Conservation (phyloP, 148 eudicot species). For the Cornus florida region DNA sequence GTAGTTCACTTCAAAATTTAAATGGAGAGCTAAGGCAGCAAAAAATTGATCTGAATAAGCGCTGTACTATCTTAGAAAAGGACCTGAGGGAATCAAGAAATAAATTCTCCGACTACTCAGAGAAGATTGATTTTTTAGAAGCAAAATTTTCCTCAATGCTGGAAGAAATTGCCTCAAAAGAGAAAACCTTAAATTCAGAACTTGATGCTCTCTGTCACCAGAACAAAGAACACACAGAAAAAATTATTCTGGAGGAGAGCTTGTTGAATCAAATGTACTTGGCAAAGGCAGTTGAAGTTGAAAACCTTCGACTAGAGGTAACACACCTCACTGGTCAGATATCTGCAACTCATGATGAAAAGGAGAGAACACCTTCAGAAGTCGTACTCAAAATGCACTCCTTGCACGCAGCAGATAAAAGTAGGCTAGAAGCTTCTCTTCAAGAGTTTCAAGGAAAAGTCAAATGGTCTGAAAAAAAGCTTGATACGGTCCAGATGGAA, state of each 20-base stretch:
- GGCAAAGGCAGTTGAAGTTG: conserved; percentile 58
- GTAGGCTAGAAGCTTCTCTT: conserved; percentile 51
- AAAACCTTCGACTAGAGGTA: conserved; percentile 65
- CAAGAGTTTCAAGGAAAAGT: conserved; percentile 43
- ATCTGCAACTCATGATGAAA: conserved; percentile 36
- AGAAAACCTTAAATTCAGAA: conserved; percentile 53
- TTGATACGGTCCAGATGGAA: conserved; percentile 39
- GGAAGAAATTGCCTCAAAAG: conserved; percentile 59
- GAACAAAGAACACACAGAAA: conserved; percentile 51
- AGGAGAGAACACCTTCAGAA: conserved; percentile 41
- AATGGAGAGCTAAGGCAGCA: conserved; percentile 59
- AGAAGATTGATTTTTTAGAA: conserved; percentile 57
- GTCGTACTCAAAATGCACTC: conserved; percentile 41
- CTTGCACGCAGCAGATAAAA: conserved; percentile 57
- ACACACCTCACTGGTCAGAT: conserved; percentile 56
- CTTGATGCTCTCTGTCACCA: conserved; percentile 57
- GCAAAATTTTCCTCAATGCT: conserved; percentile 42
- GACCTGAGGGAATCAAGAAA: conserved; percentile 45
- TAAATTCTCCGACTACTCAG: conserved; percentile 38
- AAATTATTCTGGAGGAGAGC: conserved; percentile 44
- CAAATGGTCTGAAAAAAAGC: conserved; percentile 39
- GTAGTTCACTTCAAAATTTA: conserved; percentile 48
- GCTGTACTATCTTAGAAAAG: conserved; percentile 42
- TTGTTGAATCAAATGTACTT: conserved; percentile 43
- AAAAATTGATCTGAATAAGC: conserved; percentile 48